A percentile compares a stretch with the other conserved stretches of the same genome.
These are phyloP conservation scores for Cylindrotheca fusiformis DNA, from an alignment of 108 stramenopile species.

Conservation along the genomic window DNA sequence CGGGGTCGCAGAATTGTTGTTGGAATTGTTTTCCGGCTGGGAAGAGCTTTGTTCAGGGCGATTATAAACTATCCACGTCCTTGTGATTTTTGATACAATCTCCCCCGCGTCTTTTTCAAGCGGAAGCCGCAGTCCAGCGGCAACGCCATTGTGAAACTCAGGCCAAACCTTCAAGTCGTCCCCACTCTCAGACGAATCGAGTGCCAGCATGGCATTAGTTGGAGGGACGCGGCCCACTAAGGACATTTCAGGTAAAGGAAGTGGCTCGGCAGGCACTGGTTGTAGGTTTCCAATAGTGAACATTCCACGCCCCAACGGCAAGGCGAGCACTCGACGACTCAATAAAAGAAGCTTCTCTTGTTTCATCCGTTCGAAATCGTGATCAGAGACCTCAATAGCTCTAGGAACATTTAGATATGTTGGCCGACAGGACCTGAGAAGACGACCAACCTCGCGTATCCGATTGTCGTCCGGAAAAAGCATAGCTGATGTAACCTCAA, in stretches of 20 bases:
- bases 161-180: slow-evolving; percentile 90
- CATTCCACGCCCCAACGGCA: slow-evolving; percentile 95
- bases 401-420: slow-evolving; percentile 77
- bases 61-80: slow-evolving; percentile 98
- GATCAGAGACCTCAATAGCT: slow-evolving; percentile 83
- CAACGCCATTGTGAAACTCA: slow-evolving; percentile 98
- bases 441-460: slow-evolving; percentile 82
- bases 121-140: slow-evolving; percentile 89
- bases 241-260: slow-evolving; percentile 87
- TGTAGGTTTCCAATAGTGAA: slow-evolving; percentile 90
- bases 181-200: slow-evolving; percentile 66
- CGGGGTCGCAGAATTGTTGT: slow-evolving; percentile 7
- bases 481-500: slow-evolving; percentile 80
- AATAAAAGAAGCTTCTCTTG: slow-evolving; percentile 83
- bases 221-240: slow-evolving; percentile 92
- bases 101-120: slow-evolving; percentile 21
- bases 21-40: slow-evolving; percentile 28
- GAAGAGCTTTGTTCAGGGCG: slow-evolving; percentile 35
- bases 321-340: slow-evolving; percentile 81
- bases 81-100: slow-evolving; percentile 54
- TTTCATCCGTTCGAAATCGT: slow-evolving; percentile 85
- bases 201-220: slow-evolving; percentile 75
- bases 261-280: slow-evolving; percentile 74
- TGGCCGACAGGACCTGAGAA: slow-evolving; percentile 88
- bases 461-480: slow-evolving; percentile 90